phyloP scores from a whole-genome alignment of 371 early-diverging fungal species.

The Coemansia sp. region DNA sequence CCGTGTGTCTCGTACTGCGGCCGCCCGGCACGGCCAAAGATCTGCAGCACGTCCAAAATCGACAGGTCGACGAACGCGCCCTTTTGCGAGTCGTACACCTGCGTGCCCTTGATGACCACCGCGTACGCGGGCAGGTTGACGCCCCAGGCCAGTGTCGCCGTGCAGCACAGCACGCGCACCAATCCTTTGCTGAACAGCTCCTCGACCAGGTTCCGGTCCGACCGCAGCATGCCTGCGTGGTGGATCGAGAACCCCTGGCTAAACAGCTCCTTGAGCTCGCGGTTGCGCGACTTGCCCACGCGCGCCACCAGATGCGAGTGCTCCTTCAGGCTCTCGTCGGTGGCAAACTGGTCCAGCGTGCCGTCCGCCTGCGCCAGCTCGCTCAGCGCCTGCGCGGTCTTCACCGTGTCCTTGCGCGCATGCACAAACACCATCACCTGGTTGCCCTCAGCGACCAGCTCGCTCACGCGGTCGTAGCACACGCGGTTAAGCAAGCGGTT shows the following conservation, averaged over 20 bases:
- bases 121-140: slow-evolving; percentile 99
- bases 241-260: slow-evolving; percentile 92
- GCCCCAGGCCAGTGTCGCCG: slow-evolving; percentile 99
- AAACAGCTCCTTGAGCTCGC: slow-evolving; percentile 85
- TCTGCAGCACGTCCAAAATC: slow-evolving; percentile 96
- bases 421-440: slow-evolving; percentile 99
- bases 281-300: slow-evolving; percentile 69
- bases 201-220: slow-evolving; percentile 90
- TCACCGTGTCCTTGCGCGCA: slow-evolving; percentile 94
- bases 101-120: slow-evolving; percentile 98
- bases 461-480: slow-evolving; percentile 83
- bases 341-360: slow-evolving; percentile 39
- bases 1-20: slow-evolving; percentile 93
- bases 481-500: slow-evolving; percentile 74
- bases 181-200: slow-evolving; percentile 87
- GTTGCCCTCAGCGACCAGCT: slow-evolving; percentile 75
- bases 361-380: slow-evolving; percentile 70
- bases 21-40: slow-evolving; percentile 99
- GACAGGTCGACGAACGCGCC: slow-evolving; percentile 91
- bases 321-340: slow-evolving; percentile 15
- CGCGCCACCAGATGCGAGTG: slow-evolving; percentile 44
- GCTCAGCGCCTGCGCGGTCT: slow-evolving; percentile 81
- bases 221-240: slow-evolving; percentile 96
- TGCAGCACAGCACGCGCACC: slow-evolving; percentile 92
- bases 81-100: slow-evolving; percentile 92